phyloP scores from a whole-genome alignment of 208 protist species.

The Novymonas esmeraldas region DNA sequence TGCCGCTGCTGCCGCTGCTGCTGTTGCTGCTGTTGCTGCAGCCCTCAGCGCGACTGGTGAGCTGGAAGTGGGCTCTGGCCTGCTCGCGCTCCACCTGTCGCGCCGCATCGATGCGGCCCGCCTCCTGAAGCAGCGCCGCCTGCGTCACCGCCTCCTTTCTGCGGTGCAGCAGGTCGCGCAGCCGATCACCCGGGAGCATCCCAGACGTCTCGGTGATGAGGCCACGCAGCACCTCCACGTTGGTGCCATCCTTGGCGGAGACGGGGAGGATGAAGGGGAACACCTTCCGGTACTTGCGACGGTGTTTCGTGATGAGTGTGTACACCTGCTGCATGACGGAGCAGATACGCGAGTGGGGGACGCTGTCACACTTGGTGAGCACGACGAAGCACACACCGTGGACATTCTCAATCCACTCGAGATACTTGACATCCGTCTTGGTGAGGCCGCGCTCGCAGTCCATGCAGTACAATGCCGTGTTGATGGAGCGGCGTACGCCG shows the following conservation, averaged over 20 bases:
- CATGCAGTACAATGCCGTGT: constrained; percentile 91
- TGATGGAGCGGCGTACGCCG: constrained; percentile 90
- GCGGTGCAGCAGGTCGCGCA: constrained; percentile 68
- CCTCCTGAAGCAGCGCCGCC: constrained; percentile 56
- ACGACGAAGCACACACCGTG: constrained; percentile 90
- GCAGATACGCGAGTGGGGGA: constrained; percentile 86
- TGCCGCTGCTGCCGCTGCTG: not conserved
- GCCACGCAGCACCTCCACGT: constrained; percentile 86
- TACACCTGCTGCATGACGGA: constrained; percentile 92
- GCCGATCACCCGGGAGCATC: constrained; percentile 80
- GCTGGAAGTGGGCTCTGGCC: constrained; percentile 45
- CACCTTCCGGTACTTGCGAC: constrained; percentile 85
- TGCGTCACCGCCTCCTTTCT: constrained; percentile 55
- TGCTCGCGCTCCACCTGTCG: constrained; percentile 46
- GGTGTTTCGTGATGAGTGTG: constrained; percentile 80
- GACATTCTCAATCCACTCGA: constrained; percentile 89
- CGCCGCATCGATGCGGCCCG: constrained; percentile 48
- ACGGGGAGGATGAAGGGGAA: constrained; percentile 88
- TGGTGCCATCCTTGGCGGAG: constrained; percentile 80
- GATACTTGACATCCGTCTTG: constrained; percentile 89
- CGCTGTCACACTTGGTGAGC: constrained; percentile 91
- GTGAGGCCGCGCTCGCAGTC: constrained; percentile 87
- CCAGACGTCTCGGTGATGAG: constrained; percentile 89
- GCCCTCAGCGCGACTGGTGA: constrained; percentile 2
- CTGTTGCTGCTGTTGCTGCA: not conserved